Evolutionary conservation across 768 basidiomycete species (phyloP), one percentile per base, ranked within the genome.

Genomic region (Boletus pseudopeckii): DNA sequence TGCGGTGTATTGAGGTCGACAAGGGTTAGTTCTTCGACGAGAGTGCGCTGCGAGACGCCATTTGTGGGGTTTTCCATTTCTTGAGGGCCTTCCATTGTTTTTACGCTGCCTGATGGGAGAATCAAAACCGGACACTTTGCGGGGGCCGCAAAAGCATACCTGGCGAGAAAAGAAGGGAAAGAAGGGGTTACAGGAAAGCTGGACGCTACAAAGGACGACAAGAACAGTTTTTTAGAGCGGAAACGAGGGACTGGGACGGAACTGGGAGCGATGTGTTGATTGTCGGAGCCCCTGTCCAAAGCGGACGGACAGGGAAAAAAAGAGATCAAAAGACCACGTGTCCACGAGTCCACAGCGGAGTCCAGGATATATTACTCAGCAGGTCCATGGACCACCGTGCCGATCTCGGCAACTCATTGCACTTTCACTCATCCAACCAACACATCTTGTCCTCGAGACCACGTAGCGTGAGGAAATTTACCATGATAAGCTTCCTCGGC

Each of bases 211-310:
- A 11, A 52, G 30, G 9, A 52, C 45, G 52, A 59, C 50, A 8
- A 62, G 52, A 24, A 56, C 53, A 9, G 37, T 54, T 59, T 60
- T 69, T 60, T 54, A 34, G 44, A 26, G 43, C 22, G 17, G 37
- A 54, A 62, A 53, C 18, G 54, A 55, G 40, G 42, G 60, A 33
- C 57, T 45, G 22, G 44, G 51, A 36, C 41, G 55, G 30, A 42
- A 52, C 61, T 57, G 59, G 56, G 54, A 62, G 52, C 48, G 62
- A 61, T 66, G 64, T 50, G 68, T 70, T 56, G 68, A 70, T 70
- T 71, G 68, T 71, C 69, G 64, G 66, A 69, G 68, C 68, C 68
- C 68, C 68, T 69, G 68, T 70, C 68, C 64, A 68, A 64, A 54
- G 56, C 66, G 61, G 68, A 62, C 59, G 53, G 63, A 66, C 69